Conservation (phyloP, 2,329 filamentous ascomycete species). For the Sclerotinia nivalis region DNA sequence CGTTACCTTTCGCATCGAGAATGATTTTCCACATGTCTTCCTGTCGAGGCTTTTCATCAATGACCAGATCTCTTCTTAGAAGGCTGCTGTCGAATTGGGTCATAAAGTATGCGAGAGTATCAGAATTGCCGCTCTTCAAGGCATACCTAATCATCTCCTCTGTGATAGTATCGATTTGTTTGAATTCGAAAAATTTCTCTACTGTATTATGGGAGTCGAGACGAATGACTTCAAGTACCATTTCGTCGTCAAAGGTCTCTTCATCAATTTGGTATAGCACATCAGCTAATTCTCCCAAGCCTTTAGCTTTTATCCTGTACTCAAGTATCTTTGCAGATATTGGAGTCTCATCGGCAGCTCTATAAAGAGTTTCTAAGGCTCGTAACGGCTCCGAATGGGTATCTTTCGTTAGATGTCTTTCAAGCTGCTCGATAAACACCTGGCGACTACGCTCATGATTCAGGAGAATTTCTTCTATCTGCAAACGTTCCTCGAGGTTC, state of each 20-base stretch:
- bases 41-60: not conserved
- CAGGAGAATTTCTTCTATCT: not conserved
- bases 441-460: not conserved
- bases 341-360: not conserved
- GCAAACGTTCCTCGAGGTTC: not conserved
- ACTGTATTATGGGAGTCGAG: not conserved
- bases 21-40: not conserved
- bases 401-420: not conserved
- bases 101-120: not conserved
- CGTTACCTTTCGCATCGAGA: not conserved
- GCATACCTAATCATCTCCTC: not conserved
- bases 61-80: not conserved
- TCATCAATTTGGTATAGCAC: not conserved
- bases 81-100: not conserved
- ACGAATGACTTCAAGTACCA: not conserved
- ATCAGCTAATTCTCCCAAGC: not conserved
- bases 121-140: accelerated
- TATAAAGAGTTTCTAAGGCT: not conserved
- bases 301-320: not conserved
- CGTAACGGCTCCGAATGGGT: not conserved
- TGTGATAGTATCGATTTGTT: not conserved
- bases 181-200: not conserved
- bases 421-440: not conserved
- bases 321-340: not conserved
- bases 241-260: not conserved